Base-by-base conservation (phyloP, 139 green algal species). In the Chlorella sp. region DNA sequence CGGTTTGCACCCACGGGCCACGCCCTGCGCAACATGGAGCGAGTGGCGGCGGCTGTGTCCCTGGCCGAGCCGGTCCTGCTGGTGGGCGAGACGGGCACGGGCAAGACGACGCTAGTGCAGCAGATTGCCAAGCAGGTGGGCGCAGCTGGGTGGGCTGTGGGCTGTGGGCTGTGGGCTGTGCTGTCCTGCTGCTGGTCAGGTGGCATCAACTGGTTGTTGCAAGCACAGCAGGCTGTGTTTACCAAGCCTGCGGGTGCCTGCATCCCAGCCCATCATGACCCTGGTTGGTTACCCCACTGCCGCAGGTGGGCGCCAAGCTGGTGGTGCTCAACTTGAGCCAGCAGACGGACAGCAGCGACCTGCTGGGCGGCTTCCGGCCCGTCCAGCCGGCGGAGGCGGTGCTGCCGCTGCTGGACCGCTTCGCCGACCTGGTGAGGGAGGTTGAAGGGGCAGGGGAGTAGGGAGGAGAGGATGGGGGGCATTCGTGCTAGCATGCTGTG, bases 71-170 rank as follows among this genome's bases (percentile, higher is more conserved):
- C 97, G 8, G 90, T 97, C 70, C 92, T 99, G 83, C 91, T 99
- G 70, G 97, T 99, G 14, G 97, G 97, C n/a, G 97, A 99, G 92
- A 99, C 97, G 48, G 97, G 97, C 72, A 98, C 94, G 0, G 97
- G 97, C 54, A 99, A 99, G 85, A 99, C 97, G 11, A 96, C 97
- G 0, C 80, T 97, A 30, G 91, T 99, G 62, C 95, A 96, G 78
- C 90, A 94, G 43, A 85, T 97, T 68, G 94, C 94, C 19, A 65
- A 75, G 11, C 87, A 93, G 83, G 91, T 94, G 79, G 54, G 86
- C 51, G 56, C n/a, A 16, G 40, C 30, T 3, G 22, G 14, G 34
- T 0, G 0, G 54, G 48, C 3, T 40, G 38, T 82, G 41, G 54
- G 41, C 28, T 9, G 24, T 41, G 51, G 30, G 54, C 30, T 51